Percentiles rank a stretch among this genome's conserved stretches.
phyloP scores from a whole-genome alignment of 306 rosid species.

The Lathyrus tuberosus region DNA sequence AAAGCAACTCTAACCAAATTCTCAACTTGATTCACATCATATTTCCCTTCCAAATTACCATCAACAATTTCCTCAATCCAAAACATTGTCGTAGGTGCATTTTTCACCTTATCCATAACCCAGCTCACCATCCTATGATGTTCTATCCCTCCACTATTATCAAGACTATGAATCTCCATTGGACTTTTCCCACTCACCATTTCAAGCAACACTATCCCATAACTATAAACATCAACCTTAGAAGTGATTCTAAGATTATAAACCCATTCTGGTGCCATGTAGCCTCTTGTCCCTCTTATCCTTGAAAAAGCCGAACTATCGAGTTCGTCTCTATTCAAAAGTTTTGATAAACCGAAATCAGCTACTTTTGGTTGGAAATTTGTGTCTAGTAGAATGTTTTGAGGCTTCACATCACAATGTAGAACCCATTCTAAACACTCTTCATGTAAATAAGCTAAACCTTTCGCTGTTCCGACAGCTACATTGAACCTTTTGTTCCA shows the following conservation, averaged over 20 bases:
- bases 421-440: slow-evolving; percentile 83
- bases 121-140: slow-evolving; percentile 48
- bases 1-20: slow-evolving; percentile 52
- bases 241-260: slow-evolving; percentile 61
- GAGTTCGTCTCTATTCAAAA: slow-evolving; percentile 51
- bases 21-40: slow-evolving; percentile 40
- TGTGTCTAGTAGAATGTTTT: slow-evolving; percentile 60
- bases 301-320: slow-evolving; percentile 47
- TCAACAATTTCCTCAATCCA: slow-evolving; percentile 57
- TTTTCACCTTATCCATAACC: slow-evolving; percentile 43
- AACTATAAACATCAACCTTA: slow-evolving; percentile 76
- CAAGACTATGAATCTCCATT: slow-evolving; percentile 24
- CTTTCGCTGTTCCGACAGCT: slow-evolving; percentile 70
- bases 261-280: slow-evolving; percentile 82
- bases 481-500: slow-evolving; percentile 60
- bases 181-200: slow-evolving; percentile 62
- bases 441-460: slow-evolving; percentile 72
- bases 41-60: slow-evolving; percentile 42
- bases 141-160: slow-evolving; percentile 33
- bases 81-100: neutral
- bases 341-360: slow-evolving; percentile 68
- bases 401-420: slow-evolving; percentile 80
- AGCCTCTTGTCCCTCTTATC: slow-evolving; percentile 70
- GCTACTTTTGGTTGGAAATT: slow-evolving; percentile 62
- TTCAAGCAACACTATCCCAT: slow-evolving; percentile 68